Evolutionary conservation across 2,329 filamentous ascomycete species (phyloP), one percentile per base, ranked within the genome.

Genomic region (Aspergillus calidoustus): DNA sequence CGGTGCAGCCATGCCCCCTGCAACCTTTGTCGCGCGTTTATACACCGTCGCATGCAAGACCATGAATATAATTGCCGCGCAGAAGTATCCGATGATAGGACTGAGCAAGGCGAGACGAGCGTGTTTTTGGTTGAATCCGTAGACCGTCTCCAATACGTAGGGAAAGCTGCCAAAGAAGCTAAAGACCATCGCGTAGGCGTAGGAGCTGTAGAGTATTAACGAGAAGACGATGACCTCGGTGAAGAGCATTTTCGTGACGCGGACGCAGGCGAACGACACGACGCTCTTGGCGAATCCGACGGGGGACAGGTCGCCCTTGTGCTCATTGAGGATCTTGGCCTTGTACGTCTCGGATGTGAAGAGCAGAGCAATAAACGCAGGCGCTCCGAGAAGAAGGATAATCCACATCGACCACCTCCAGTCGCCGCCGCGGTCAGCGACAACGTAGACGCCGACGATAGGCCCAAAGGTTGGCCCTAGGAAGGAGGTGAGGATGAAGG

Each of bases 281-380:
- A 30, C 30, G 13, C 5, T 13, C 17, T 30, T 30, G 7, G 89
- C 87, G 31, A 38, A 38, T 11, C 1, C 5, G 1, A 13, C 31
- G 3, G 31, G 31, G 15, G 31, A 13, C 2, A 38, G 5, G 6
- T 38, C 7, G 9, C 31, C 31, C 6, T 38, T 38, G 31, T 38
- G 31, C 31, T 38, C 31, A 8, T 38, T 38, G 6, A 38, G 31
- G 31, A 38, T 38, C 31, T 38, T 38, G 1, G 31, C 31, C 6
- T 38, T 38, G 31, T 38, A 38, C 1, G 31, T 38, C 15, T 38
- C 31, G 2, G 31, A 38, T 3, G 31, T 38, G 51, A 92, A 81
- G 65, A 89, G 89, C 70, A 91, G 88, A 64, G 74, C 72, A 47
- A 79, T 75, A 0, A 77, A 78, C 17, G 77, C 70, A 6, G 77